Conservation (phyloP, 495 filamentous ascomycete genomes). For the Xylaria telfairii region DNA sequence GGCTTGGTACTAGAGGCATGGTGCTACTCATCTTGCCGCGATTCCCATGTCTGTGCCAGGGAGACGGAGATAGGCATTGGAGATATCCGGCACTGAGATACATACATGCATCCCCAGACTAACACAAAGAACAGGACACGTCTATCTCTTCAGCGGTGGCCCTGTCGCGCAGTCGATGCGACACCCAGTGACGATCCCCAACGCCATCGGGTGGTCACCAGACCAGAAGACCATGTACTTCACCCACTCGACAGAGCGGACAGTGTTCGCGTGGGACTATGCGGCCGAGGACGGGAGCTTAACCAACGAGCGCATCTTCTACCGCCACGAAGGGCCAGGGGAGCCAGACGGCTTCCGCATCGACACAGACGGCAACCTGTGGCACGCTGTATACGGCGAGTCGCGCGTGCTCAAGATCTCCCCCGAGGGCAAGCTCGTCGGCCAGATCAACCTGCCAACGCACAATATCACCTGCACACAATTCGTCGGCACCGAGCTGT, state of each 20-base stretch:
- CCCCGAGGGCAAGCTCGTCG: constrained; percentile 66
- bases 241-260: constrained; percentile 75
- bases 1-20: neutral
- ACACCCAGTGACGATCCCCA: constrained; percentile 75
- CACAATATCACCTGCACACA: constrained; percentile 72
- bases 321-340: constrained; percentile 62
- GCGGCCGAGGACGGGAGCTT: constrained; percentile 61
- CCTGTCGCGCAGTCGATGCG: constrained; percentile 32
- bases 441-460: constrained; percentile 70
- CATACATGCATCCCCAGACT: neutral
- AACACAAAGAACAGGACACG: constrained; percentile 39
- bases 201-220: constrained; percentile 76
- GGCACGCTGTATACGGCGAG: constrained; percentile 80
- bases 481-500: constrained; percentile 77
- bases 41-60: neutral
- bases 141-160: constrained; percentile 45
- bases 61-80: constrained; percentile 3
- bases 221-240: constrained; percentile 82
- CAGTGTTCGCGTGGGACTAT: constrained; percentile 79
- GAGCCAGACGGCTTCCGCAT: constrained; percentile 79
- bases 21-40: neutral
- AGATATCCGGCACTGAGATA: constrained; percentile 7
- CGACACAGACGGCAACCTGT: constrained; percentile 74
- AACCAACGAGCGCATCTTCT: constrained; percentile 72
- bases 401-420: constrained; percentile 70